Evolutionary conservation across 352 stramenopile genomes (phyloP), one percentile per base, ranked within the genome.

Genomic region (Paralagenidium karlingii): DNA sequence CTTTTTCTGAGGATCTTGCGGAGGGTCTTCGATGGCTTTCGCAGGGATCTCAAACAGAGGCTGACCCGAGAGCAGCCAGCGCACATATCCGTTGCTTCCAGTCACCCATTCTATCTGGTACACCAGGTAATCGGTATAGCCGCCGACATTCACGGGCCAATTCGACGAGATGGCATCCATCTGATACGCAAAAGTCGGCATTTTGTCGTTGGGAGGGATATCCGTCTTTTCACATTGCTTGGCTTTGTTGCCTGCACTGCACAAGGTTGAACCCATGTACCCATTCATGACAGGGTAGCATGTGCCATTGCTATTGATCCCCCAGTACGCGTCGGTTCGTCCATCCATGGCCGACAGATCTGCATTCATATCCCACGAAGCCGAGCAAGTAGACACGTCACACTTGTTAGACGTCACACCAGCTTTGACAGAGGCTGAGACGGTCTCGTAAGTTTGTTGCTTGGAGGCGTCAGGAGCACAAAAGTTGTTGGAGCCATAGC

Each of bases 141-240:
- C 68, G 3, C 60, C 71, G 24, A 76, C 58, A 46, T 82, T 68
- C 25, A 82, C 62, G 21, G 48, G 53, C 71, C 71, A 85, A 40
- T 85, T 85, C n/a, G 66, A 58, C 1, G 71, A 85, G 8, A 85
- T 29, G 11, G 71, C 71, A 34, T 85, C 71, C 68, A 85, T 82
- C 41, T 82, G 71, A 49, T 85, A 85, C 24, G 54, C 53, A 22
- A 84, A 82, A 13, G 53, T 15, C 33, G 67, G 61, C 63, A 85
- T 82, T 78, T 82, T 8, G 58, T 33, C 2, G 60, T 50, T 66
- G 82, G 81, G 24, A 57, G 59, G 40, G 81, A 75, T 10, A 61
- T 80, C 41, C 22, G 19, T 16, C 22, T 36, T 16, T 22, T 16
- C 16, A 7, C 30, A 36, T 20, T 20, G 19, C 22, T 40, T 26